These are phyloP conservation scores for Backusella mclennaniae DNA, from an alignment of 192 early-diverging fungal species.

Conservation along the genomic window DNA sequence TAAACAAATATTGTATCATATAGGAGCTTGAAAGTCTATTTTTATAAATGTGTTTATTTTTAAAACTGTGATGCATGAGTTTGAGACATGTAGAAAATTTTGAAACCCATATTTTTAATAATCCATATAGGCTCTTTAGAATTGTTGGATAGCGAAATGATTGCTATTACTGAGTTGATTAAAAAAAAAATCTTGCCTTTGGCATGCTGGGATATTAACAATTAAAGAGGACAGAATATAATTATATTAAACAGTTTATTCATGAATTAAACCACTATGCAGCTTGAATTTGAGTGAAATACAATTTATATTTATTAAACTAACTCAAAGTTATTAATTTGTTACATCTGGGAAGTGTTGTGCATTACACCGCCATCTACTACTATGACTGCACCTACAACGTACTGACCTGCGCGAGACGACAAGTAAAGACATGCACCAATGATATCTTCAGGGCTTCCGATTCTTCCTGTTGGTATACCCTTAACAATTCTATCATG, in stretches of 20 bases:
- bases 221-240: not conserved
- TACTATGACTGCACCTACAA: constrained; percentile 26
- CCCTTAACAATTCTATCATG: constrained; percentile 50
- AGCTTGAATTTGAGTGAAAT: not conserved
- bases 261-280: not conserved
- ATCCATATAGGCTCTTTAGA: not conserved
- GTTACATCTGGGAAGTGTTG: constrained; percentile 10
- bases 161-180: no score
- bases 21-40: not conserved
- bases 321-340: not conserved
- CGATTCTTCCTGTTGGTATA: constrained; percentile 77
- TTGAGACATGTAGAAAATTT: not conserved
- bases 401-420: constrained; percentile 72
- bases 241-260: not conserved
- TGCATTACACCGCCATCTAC: constrained; percentile 32
- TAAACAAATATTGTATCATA: not conserved
- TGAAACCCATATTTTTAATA: not conserved
- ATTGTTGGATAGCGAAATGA: no score
- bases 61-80: not conserved
- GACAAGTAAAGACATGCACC: constrained; percentile 81
- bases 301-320: not conserved
- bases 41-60: not conserved
- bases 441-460: constrained; percentile 81
- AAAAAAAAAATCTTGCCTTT: no score
- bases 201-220: no score